Conservation (phyloP, 1,139 yeast genomes). For the Maudiozyma humilis region DNA sequence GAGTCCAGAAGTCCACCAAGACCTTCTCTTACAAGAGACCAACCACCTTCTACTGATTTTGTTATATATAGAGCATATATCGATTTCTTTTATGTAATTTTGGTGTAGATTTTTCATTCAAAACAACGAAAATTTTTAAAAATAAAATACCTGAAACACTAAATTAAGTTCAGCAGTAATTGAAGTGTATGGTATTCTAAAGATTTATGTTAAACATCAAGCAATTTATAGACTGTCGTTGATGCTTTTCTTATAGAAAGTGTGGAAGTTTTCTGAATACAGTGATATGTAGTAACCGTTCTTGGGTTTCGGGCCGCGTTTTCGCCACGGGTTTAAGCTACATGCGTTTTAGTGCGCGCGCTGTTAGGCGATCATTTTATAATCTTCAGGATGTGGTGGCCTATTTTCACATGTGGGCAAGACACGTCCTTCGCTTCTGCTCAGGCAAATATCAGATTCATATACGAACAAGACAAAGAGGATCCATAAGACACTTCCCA, state of each 20-base stretch:
- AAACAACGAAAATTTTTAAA: constrained; percentile 6
- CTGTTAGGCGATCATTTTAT: background rate
- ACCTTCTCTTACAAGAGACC: constrained; percentile 91
- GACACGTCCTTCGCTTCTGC: background rate
- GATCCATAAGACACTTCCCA: no score
- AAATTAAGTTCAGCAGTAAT: no score
- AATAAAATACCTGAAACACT: background rate
- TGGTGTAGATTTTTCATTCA: constrained; percentile 9
- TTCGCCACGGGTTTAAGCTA: background rate
- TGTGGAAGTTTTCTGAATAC: no score
- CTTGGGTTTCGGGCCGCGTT: background rate
- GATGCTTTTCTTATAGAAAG: no score
- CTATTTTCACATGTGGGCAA: background rate
- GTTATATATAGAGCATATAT: constrained; percentile 9
- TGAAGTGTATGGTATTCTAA: no score
- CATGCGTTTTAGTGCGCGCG: background rate
- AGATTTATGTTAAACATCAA: no score
- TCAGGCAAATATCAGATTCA: background rate
- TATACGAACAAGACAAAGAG: no score
- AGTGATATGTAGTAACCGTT: background rate
- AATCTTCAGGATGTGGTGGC: background rate
- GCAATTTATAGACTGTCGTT: no score
- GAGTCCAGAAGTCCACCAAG: constrained; percentile 86
- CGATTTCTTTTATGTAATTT: constrained; percentile 5
- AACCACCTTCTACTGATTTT: constrained; percentile 57